phyloP scores from a whole-genome alignment of 78 protist genomes.

The Protostelium mycophagum region DNA sequence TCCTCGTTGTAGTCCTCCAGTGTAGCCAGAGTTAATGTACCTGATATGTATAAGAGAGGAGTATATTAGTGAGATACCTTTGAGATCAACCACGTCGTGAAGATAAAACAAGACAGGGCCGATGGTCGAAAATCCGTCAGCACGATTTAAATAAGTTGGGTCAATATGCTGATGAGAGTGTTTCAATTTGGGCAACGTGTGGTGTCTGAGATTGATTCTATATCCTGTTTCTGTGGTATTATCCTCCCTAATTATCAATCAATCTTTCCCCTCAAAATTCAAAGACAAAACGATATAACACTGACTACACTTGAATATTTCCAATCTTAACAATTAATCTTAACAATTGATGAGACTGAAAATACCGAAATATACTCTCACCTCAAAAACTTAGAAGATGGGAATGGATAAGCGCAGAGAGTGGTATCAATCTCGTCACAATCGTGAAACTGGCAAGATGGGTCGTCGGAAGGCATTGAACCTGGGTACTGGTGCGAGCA shows the following conservation, averaged over 20 bases:
- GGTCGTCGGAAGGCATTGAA: neutral
- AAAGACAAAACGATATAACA: neutral
- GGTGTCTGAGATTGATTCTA: neutral
- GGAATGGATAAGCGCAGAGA: neutral
- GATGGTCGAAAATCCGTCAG: neutral
- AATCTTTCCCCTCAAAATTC: neutral
- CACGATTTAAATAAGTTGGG: neutral
- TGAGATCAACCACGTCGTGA: neutral
- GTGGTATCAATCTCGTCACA: neutral
- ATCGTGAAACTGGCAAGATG: neutral
- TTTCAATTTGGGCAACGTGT: neutral
- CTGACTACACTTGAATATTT: too few species aligned
- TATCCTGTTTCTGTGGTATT: neutral
- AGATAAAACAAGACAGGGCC: neutral
- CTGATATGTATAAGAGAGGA: neutral
- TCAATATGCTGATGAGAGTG: neutral
- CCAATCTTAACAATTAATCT: too few species aligned
- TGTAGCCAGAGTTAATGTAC: neutral
- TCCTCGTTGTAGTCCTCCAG: neutral
- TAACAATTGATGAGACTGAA: too few species aligned
- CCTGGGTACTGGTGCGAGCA: too few species aligned
- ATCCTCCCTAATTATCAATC: neutral
- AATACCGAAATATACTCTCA: too few species aligned
- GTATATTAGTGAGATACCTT: neutral
- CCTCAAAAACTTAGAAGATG: neutral